Percentiles rank a stretch among this genome's conserved stretches.
Evolutionary conservation across 2,329 filamentous ascomycete species (phyloP).

Genomic region (Phyllosticta citrichinensis): DNA sequence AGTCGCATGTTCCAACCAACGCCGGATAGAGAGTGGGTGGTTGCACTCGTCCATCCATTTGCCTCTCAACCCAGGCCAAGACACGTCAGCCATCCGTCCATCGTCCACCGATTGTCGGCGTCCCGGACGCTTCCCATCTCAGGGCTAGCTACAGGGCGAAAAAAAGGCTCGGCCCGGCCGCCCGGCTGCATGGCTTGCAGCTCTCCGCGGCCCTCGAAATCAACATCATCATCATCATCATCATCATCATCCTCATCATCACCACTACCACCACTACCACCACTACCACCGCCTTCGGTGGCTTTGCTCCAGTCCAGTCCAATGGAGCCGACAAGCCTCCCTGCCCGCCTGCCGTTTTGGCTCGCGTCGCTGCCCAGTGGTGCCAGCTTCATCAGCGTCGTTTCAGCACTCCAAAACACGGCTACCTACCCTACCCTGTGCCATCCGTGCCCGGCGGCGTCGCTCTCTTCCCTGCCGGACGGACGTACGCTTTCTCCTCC

Average conservation of each 20-base stretch:
- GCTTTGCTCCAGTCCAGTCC: neutral
- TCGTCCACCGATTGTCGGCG: neutral
- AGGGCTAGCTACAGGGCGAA: neutral
- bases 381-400: neutral
- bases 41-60: neutral
- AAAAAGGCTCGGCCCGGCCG: slow-evolving; percentile 8
- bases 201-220: neutral
- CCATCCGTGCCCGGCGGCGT: neutral
- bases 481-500: no score
- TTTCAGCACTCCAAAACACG: neutral
- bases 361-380: neutral
- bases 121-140: neutral
- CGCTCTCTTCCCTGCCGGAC: no score
- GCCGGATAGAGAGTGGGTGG: neutral
- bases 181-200: neutral
- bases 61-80: neutral
- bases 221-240: neutral
- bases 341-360: neutral
- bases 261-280: neutral
- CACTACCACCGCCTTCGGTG: neutral
- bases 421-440: neutral
- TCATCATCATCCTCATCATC: no score
- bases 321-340: neutral
- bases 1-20: neutral
- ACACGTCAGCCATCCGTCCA: neutral